These are phyloP conservation scores for Ligustrum vulgare DNA, from an alignment of 257 asterid species.

Conservation along the genomic window DNA sequence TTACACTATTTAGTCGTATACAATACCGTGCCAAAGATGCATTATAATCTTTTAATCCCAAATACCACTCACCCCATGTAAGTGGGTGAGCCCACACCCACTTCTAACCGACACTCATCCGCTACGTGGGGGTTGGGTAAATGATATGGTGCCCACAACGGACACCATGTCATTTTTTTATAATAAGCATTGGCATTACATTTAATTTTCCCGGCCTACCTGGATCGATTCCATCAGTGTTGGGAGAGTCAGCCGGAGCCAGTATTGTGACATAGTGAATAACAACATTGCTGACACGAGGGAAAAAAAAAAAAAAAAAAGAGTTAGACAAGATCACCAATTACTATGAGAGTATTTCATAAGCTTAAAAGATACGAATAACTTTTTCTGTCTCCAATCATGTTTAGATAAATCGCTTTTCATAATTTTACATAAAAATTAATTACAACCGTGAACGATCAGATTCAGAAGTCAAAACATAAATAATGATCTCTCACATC, in stretches of 20 bases:
- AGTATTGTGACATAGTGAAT: conserved; percentile 49
- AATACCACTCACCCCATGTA: too few species aligned
- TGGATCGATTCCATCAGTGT: conserved; percentile 76
- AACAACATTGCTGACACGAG: conserved; percentile 48
- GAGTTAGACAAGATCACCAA: conserved; percentile 10
- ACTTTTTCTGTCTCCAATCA: not conserved
- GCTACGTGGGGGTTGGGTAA: too few species aligned
- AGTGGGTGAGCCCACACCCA: too few species aligned
- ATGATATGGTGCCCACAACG: too few species aligned
- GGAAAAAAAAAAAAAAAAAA: not conserved
- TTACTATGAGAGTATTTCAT: not conserved
- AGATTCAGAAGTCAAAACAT: too few species aligned
- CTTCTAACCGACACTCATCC: too few species aligned
- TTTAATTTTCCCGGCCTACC: conserved; percentile 30
- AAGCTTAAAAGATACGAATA: not conserved
- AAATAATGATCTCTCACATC: too few species aligned
- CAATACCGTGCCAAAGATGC: not conserved
- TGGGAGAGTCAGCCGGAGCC: conserved; percentile 67
- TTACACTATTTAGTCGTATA: not conserved
- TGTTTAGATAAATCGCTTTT: not conserved
- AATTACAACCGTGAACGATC: too few species aligned
- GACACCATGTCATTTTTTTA: too few species aligned
- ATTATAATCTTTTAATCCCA: not conserved
- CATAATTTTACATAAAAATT: not conserved
- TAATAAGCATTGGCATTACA: not conserved